These are phyloP conservation scores for Aspergillus ibericus DNA, from an alignment of 2,329 filamentous ascomycete genomes.

Conservation along the genomic window DNA sequence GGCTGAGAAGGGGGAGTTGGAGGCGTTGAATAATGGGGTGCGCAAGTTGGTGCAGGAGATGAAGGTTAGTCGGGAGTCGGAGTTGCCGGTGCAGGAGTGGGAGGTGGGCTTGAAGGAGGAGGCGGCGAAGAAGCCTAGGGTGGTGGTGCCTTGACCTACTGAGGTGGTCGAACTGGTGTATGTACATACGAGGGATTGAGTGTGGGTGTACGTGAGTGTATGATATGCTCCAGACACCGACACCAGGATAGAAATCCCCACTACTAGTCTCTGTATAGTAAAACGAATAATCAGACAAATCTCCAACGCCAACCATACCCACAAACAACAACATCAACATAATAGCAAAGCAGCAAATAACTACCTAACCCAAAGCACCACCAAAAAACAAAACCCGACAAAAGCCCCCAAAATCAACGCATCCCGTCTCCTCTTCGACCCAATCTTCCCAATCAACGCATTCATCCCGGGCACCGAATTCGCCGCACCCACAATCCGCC, in stretches of 20 bases:
- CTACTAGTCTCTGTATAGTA: conserved; percentile 18
- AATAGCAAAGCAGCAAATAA: conserved; percentile 11
- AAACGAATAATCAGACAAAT: neutral
- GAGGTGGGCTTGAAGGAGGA: conserved; percentile 3
- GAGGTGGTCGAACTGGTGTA: conserved; percentile 4
- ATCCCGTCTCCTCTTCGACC: conserved; percentile 90
- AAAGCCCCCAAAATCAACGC: conserved; percentile 90
- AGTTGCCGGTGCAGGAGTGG: conserved; percentile 24
- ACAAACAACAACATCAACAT: conserved; percentile 9
- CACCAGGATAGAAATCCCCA: conserved; percentile 3
- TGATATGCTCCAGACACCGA: conserved; percentile 16
- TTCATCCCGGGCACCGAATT: conserved; percentile 93
- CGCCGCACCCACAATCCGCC: conserved; percentile 84
- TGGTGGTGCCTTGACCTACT: conserved; percentile 14
- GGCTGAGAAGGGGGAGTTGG: conserved; percentile 43
- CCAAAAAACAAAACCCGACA: conserved; percentile 85
- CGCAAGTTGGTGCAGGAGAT: conserved; percentile 45
- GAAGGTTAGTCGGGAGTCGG: conserved; percentile 25
- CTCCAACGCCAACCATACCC: conserved; percentile 13
- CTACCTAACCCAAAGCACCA: conserved; percentile 78
- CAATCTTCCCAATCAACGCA: conserved; percentile 85
- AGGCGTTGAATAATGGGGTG: conserved; percentile 44
- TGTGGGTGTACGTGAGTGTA: conserved; percentile 10
- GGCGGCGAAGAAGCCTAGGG: conserved; percentile 17
- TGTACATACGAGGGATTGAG: conserved; percentile 12